Conservation (phyloP, 495 filamentous ascomycete genomes). For the Pseudomonodictys pantanalensis region DNA sequence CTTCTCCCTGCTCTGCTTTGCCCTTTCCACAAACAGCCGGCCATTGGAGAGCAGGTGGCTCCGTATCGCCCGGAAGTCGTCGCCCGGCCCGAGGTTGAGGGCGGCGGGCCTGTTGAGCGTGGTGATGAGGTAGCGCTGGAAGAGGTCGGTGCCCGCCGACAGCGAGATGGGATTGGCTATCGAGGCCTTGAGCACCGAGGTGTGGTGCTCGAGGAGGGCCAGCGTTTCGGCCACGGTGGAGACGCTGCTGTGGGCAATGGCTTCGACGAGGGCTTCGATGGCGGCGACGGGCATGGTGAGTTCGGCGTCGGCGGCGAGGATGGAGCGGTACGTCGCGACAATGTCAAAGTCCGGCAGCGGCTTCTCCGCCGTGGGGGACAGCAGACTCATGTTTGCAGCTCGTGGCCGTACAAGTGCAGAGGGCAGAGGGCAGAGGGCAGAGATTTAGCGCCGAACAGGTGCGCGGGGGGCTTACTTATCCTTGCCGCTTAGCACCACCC, state of each 20-base stretch:
- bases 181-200: constrained; percentile 65
- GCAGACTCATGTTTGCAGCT: neutral
- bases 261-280: constrained; percentile 86
- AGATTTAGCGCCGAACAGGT: no score
- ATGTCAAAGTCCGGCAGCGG: constrained; percentile 43
- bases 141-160: constrained; percentile 90
- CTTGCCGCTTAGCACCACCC: no score
- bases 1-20: constrained; percentile 77
- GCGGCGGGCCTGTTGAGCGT: constrained; percentile 56
- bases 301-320: constrained; percentile 67
- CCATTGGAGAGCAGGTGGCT: constrained; percentile 80
- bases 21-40: constrained; percentile 76
- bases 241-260: constrained; percentile 70
- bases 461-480: no score
- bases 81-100: constrained; percentile 46
- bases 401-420: no score
- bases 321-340: constrained; percentile 57
- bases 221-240: constrained; percentile 92
- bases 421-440: no score
- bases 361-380: constrained; percentile 13
- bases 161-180: constrained; percentile 86
- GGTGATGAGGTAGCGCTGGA: constrained; percentile 86
- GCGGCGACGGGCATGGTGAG: constrained; percentile 94
- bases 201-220: constrained; percentile 72
- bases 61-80: constrained; percentile 77